Evolutionary conservation across 768 basidiomycete species (phyloP), one percentile per base, ranked within the genome.

Genomic region (Mycena chlorophos): DNA sequence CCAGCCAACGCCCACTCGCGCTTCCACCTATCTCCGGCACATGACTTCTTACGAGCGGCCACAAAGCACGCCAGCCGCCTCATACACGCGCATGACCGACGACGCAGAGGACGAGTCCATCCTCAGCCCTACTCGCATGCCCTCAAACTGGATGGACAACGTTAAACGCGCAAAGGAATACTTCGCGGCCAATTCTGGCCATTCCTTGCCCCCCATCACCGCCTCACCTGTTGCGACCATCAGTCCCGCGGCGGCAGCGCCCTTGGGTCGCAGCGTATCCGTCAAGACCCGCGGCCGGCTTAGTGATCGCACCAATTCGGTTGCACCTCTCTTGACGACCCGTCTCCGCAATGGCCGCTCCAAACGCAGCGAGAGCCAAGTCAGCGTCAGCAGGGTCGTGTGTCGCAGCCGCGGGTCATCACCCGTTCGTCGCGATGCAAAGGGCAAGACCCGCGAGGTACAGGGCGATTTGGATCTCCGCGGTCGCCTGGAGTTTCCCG

Each of bases 21-120:
- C 88, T 3, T 79, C 80, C 3, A 82, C 84, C 4, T 86, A 89
- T 65, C 79, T 91, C 12, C 82, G 88, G 28, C 88, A 90, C 66
- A 89, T 91, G 76, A 81, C 81, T 1, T 90, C 89, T 31, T 63
- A 55, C 46, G 63, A 62, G 20, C 60, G 63, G 10, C 56, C 63
- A 5, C 63, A 72, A 37, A 56, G 47, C 19, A 72, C 71, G 14
- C 6, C 20, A 14, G 62, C 71, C 5, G 51, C 68, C 25, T 66
- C 72, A n/a, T 66, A 68, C 26, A 45, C 65, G 34, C 70, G 69
- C 2, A 42, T 69, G 43, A 62, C 54, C 31, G 60, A 62, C 43
- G 60, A 55, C 38, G 54, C 60, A 37, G 60, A 62, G 31, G 60
- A 62, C 25, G 60, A 62, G 40, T 62, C 60, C 1, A 56, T 62